Evolutionary conservation across 306 rosid species (phyloP), one percentile per base, ranked within the genome.

Genomic region (Luffa acutangula): DNA sequence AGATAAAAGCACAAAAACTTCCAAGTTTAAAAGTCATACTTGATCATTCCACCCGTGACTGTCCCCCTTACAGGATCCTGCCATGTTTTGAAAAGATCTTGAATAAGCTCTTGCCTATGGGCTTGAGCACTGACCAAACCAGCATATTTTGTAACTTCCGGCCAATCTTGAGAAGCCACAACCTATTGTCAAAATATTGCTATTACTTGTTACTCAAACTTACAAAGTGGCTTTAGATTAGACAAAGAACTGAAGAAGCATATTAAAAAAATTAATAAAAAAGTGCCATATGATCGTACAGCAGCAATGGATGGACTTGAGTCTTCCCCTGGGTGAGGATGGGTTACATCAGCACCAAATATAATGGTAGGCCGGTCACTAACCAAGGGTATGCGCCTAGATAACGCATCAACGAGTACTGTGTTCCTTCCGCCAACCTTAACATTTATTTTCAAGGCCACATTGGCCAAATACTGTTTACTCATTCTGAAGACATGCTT

Each of bases 111-210:
- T 77, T 93, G 99, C 21, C 99, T 81, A 84, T 96, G 99, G 31
- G 97, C 96, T 89, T 96, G 99, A 63, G 99, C 97, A 83, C 97
- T 93, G 18, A 96, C 99, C 82, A 96, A 81, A 75, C 98, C 98
- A 83, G 98, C 96, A 83, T 96, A 96, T 86, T 93, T 96, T 0
- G 99, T 96, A 54, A 96, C 82, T 87, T 96, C 99, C 0, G 99
- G 99, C 94, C 97, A 96, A 79, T 96, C 99, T 91, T 96, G 99
- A 18, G 99, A 96, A 14, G 99, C 99, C 84, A 96, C 99, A 83
- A 96, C 99, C 99, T 96, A 67, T 58, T 59, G 8, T 39, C 25
- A 78, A 84, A 46, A 20, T 45, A 11, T 12, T 33, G 25, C 20
- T 5, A 59, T 7, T 25, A 25, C 31, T 25, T 25, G 1, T 25